phyloP scores from a whole-genome alignment of 257 asterid species.

The Cordia subcordata region DNA sequence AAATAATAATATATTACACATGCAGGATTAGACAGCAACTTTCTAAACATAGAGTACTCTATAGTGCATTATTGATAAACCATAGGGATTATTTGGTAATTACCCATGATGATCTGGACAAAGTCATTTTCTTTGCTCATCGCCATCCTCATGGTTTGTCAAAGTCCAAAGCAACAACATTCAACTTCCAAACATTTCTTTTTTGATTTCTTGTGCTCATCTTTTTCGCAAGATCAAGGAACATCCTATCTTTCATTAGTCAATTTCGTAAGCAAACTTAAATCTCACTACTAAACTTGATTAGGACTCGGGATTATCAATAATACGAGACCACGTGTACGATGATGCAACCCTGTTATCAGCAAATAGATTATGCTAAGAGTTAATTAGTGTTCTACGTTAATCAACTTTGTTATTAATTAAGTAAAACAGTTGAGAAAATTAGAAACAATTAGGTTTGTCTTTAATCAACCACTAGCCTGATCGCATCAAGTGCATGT shows the following conservation, averaged over 20 bases:
- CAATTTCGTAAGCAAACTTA: constrained; percentile 1
- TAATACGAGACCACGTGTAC: constrained; percentile 8
- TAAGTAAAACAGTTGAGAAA: constrained; percentile 1
- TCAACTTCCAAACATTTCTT: neutral
- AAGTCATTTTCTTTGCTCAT: no score
- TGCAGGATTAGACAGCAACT: no score
- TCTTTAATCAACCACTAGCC: neutral
- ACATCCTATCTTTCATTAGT: neutral
- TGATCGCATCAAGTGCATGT: neutral
- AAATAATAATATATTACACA: no score
- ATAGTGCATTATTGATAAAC: no score
- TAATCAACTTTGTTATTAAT: constrained; percentile 7
- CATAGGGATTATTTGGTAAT: no score
- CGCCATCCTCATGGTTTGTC: no score
- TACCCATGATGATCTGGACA: no score
- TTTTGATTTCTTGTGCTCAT: neutral
- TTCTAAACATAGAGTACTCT: no score
- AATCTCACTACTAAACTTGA: constrained; percentile 6
- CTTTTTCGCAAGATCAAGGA: neutral
- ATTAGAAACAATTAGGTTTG: neutral
- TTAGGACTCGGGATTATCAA: neutral
- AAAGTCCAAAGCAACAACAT: no score
- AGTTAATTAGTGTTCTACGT: neutral
- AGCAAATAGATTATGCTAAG: neutral
- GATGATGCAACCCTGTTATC: constrained; percentile 6